Conservation (phyloP, 2,329 filamentous ascomycete species). For the Ascochyta rabiei region DNA sequence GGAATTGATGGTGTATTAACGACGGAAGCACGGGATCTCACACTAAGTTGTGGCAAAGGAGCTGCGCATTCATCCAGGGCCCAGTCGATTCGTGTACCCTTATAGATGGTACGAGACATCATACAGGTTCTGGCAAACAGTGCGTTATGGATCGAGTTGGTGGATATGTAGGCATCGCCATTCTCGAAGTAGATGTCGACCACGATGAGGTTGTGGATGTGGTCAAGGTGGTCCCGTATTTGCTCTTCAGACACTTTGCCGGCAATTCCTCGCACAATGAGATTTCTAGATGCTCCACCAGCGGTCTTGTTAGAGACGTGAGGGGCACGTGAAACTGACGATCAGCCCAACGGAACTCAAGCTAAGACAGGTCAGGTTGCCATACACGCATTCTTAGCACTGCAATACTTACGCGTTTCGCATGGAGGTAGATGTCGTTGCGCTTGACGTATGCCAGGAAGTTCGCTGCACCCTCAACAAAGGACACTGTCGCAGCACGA, state of each 20-base stretch:
- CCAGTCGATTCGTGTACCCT: constrained; percentile 72
- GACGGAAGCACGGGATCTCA: constrained; percentile 16
- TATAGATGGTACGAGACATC: constrained; percentile 71
- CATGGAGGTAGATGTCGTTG: constrained; percentile 71
- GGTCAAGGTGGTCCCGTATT: constrained; percentile 76
- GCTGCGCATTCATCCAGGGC: constrained; percentile 74
- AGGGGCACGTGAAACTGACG: constrained; percentile 70
- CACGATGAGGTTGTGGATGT: constrained; percentile 80
- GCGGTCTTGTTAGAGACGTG: constrained; percentile 70
- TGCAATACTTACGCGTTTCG: constrained; percentile 64
- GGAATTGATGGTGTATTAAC: constrained; percentile 21
- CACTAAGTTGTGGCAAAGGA: constrained; percentile 52
- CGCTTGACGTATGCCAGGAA: constrained; percentile 70
- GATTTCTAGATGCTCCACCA: constrained; percentile 73
- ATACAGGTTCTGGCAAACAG: constrained; percentile 79
- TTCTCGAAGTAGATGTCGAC: constrained; percentile 66
- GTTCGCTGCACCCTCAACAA: constrained; percentile 64
- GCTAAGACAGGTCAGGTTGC: constrained; percentile 51
- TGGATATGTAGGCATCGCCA: constrained; percentile 70
- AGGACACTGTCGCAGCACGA: constrained; percentile 69
- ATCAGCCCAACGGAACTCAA: constrained; percentile 72
- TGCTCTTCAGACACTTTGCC: constrained; percentile 64
- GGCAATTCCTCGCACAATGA: constrained; percentile 68
- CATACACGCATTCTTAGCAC: not conserved
- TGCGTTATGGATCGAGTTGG: constrained; percentile 78